phyloP scores from a whole-genome alignment of 345 rosid species.

The Boechera stricta region DNA sequence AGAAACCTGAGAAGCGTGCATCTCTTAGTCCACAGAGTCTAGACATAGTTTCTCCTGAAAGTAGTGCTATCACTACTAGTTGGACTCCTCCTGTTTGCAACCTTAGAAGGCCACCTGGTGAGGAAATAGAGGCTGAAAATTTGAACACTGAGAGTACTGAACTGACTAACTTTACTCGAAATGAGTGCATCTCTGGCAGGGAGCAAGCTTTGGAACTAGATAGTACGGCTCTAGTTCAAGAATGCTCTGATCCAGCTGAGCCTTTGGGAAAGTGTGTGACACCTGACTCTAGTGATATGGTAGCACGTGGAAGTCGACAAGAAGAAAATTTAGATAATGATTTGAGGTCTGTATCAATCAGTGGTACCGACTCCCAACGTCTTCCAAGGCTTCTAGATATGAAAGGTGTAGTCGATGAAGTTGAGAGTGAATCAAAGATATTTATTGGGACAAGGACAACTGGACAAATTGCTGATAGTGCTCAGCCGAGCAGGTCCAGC shows the following conservation, averaged over 20 bases:
- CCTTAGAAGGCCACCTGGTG: constrained; percentile 44
- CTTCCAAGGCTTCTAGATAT: constrained; percentile 38
- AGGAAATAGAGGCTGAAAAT: constrained; percentile 40
- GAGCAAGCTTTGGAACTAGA: constrained; percentile 43
- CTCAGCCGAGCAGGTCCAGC: constrained; percentile 47
- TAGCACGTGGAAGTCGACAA: constrained; percentile 34
- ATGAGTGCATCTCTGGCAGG: constrained; percentile 32
- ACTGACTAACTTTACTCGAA: constrained; percentile 37
- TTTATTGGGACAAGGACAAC: constrained; percentile 46
- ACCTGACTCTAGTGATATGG: constrained; percentile 40
- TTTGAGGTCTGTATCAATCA: constrained; percentile 44
- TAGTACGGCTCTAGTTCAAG: constrained; percentile 43
- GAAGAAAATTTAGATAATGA: constrained; percentile 40
- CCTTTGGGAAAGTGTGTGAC: constrained; percentile 47
- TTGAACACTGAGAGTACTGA: constrained; percentile 23
- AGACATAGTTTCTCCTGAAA: constrained; percentile 56
- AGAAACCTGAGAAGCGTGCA: constrained; percentile 56
- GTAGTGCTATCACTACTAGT: constrained; percentile 45
- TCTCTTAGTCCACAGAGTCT: constrained; percentile 56
- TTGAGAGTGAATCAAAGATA: constrained; percentile 50
- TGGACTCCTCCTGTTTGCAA: constrained; percentile 48
- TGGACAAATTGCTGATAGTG: constrained; percentile 50
- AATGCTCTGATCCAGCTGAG: constrained; percentile 47
- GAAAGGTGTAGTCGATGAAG: constrained; percentile 48
- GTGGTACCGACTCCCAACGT: constrained; percentile 40